These are phyloP conservation scores for Solanum sejunctum DNA, from an alignment of 257 asterid species.

Conservation along the genomic window DNA sequence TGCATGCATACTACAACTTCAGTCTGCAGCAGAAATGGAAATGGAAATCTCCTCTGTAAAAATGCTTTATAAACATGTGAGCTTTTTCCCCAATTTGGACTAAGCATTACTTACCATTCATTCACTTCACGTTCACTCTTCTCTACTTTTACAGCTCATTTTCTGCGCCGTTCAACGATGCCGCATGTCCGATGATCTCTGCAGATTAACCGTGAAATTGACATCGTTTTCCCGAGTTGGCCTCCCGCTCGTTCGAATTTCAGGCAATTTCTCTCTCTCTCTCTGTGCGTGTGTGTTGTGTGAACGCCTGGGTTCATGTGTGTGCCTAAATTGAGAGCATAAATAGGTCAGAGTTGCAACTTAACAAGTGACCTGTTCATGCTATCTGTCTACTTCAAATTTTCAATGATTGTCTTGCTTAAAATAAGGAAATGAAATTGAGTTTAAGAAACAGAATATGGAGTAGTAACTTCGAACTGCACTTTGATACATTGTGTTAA, in stretches of 20 bases:
- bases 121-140: neutral
- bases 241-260: slow-evolving; percentile 41
- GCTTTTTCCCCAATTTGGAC: neutral
- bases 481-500: neutral
- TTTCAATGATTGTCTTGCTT: neutral
- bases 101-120: neutral
- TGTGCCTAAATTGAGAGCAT: neutral
- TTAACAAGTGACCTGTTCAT: neutral
- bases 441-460: neutral
- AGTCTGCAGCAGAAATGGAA: slow-evolving; percentile 20
- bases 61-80: slow-evolving; percentile 43
- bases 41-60: slow-evolving; percentile 32
- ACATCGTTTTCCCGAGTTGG: slow-evolving; percentile 10
- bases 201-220: slow-evolving; percentile 61
- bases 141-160: slow-evolving; percentile 39
- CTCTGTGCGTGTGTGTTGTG: neutral
- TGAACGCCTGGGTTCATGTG: too few relatives aligned
- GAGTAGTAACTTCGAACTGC: neutral
- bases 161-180: slow-evolving; percentile 65
- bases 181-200: slow-evolving; percentile 51
- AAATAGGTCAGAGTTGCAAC: neutral
- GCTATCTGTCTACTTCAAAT: neutral
- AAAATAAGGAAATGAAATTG: neutral
- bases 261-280: slow-evolving; percentile 27
- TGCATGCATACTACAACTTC: neutral